Percentiles rank a stretch among this genome's conserved stretches.
Conservation (phyloP, 148 eudicot species). For the Camellia japonica region DNA sequence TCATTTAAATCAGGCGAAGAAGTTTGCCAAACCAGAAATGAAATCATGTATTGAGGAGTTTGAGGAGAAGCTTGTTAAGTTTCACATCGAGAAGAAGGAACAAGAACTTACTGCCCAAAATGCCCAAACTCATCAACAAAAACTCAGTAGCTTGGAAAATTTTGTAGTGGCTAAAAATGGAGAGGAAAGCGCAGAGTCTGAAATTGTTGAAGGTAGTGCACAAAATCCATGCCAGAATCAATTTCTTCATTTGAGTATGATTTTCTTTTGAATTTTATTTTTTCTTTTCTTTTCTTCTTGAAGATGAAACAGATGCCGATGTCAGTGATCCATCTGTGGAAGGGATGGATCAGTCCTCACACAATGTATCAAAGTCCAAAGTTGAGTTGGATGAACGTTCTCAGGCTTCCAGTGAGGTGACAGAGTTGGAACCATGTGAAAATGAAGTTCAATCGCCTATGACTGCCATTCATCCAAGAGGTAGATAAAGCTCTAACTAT, state of each 20-base stretch:
- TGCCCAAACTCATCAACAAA: constrained; percentile 76
- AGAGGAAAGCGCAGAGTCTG: constrained; percentile 54
- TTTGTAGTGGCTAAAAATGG: constrained; percentile 27
- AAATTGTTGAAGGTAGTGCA: constrained; percentile 46
- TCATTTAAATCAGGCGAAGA: constrained; percentile 58
- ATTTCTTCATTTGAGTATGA: not conserved
- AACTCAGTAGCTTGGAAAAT: constrained; percentile 46
- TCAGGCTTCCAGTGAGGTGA: constrained; percentile 46
- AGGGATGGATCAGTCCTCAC: not conserved
- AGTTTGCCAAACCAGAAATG: constrained; percentile 90
- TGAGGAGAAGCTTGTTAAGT: constrained; percentile 78
- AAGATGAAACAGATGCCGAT: constrained; percentile 39
- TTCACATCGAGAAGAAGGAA: constrained; percentile 81
- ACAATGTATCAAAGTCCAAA: constrained; percentile 20
- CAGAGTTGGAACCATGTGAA: constrained; percentile 36
- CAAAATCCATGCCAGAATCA: constrained; percentile 1
- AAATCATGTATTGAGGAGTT: constrained; percentile 84
- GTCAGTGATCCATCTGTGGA: constrained; percentile 32
- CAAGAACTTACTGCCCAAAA: constrained; percentile 79
- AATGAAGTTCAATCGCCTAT: constrained; percentile 61
- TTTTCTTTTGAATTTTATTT: not conserved
- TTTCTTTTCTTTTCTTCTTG: constrained; percentile 1
- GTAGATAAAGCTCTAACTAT: constrained; percentile 26
- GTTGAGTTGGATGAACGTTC: constrained; percentile 35
- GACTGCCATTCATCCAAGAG: constrained; percentile 27